Evolutionary conservation across 2,329 filamentous ascomycete genomes (phyloP), one percentile per base, ranked within the genome.

Genomic region (Penicillium decumbens): DNA sequence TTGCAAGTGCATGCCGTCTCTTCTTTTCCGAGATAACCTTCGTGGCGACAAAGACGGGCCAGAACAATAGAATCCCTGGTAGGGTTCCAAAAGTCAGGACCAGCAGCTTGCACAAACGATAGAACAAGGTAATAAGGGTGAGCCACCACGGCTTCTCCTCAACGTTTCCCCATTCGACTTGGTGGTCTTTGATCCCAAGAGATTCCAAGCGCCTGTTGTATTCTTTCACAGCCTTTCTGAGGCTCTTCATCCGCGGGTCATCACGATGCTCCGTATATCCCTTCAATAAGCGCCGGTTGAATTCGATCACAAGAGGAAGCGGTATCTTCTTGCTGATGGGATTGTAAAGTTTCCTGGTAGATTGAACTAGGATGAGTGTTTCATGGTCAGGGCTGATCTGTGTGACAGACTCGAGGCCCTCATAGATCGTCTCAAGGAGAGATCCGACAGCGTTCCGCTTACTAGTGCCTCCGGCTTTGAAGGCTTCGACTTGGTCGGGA

Each of bases 371-470:
- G 88, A 95, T 95, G 23, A 96, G 78, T 1, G 91, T 95, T 62
- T 95, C 91, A 69, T 95, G 95, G 69, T 95, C 88, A 1, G 91
- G 90, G 24, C 88, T 84, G 10, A 88, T 90, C 35, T 95, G 89
- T 2, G 91, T 96, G 50, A 96, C 91, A 6, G 90, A 81, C 54
- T 86, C 84, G 38, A 96, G 78, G 24, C 86, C 82, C 64, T 93
- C 83, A 64, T 95, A 89, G 30, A 95, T 87, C 41, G 82, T 88
- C 63, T 95, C 88, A 42, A 96, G 77, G 33, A 60, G 45, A 43
- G 57, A 60, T 6, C 57, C 57, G n/a, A 60, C 55, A 10, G 57
- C 55, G 43, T 58, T 60, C 5, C 56, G 55, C 24, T 60, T 60
- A 39, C 53, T 55, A 15, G 43, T 52, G 63, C 92, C 82, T 46